Evolutionary conservation across 1,284 basidiomycete genomes (phyloP).

Genomic region (Ustilago cynodontis): DNA sequence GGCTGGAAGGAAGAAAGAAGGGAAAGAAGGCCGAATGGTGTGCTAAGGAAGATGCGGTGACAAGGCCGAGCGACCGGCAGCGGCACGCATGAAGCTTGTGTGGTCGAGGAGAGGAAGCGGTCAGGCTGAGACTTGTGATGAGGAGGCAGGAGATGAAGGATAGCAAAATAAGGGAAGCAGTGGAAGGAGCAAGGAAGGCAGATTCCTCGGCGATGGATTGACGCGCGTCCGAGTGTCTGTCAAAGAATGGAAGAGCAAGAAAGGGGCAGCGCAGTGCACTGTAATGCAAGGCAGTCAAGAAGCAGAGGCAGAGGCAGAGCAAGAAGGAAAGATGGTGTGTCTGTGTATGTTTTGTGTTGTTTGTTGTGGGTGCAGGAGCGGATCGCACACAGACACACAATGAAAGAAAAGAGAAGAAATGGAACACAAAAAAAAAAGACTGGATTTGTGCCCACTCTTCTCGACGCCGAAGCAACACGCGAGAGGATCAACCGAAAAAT

Average conservation of each 20-base stretch:
- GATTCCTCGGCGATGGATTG: slow-evolving; percentile 28
- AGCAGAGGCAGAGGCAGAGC: background rate
- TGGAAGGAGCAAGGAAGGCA: background rate
- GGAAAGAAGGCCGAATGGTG: slow-evolving; percentile 20
- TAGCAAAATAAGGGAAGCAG: too few relatives aligned
- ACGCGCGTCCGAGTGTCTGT: slow-evolving; percentile 17
- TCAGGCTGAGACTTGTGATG: background rate
- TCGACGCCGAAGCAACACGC: slow-evolving; percentile 19
- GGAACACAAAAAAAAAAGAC: background rate
- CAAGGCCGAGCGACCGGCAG: slow-evolving; percentile 44
- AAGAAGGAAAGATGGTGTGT: background rate
- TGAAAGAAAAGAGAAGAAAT: background rate
- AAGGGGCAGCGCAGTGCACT: slow-evolving; percentile 8
- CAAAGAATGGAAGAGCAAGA: background rate
- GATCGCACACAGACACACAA: background rate
- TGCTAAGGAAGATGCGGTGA: slow-evolving; percentile 26
- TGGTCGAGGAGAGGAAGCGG: background rate
- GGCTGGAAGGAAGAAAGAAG: slow-evolving; percentile 9
- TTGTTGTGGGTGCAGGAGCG: slow-evolving; percentile 1
- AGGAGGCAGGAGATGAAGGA: background rate
- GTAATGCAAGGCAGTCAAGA: background rate
- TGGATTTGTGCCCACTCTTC: background rate
- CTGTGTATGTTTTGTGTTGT: background rate
- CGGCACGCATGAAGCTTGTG: slow-evolving; percentile 45
- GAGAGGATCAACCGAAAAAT: background rate